Evolutionary conservation across 495 filamentous ascomycete genomes (phyloP), one percentile per base, ranked within the genome.

Genomic region (Staphylotrichum longicolle): DNA sequence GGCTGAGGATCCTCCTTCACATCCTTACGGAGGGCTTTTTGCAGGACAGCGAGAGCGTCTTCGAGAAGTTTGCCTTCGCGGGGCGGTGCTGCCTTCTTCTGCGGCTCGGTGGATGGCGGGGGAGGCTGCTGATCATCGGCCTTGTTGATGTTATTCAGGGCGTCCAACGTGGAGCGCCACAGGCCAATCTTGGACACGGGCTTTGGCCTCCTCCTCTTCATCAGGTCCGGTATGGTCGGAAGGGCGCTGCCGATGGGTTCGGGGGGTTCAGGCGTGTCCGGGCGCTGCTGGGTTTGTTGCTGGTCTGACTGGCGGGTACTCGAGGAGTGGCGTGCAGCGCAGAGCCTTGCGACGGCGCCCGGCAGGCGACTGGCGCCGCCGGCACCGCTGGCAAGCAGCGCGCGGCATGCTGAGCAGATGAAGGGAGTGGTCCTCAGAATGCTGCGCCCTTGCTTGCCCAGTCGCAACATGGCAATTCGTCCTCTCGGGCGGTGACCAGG

Each of bases 351-450:
- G 47, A 54, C 54, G 14, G 60, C 46, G 10, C 44, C 45, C 27
- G 58, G 58, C 37, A 27, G 48, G 41, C 47, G 53, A 14, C 14
- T 27, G 34, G 55, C 34, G 51, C 11, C n/a, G 60, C 12, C 30
- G 20, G 20, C 37, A 10, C 35, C 47, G 47, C 57, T 54, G 52
- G 47, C 47, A 10, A 63, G 53, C 5, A 64, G 57, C 39, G 42
- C 20, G 37, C 64, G 68, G 44, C 68, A 70, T 63, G 57, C 54
- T 64, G 61, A 58, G 66, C 68, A 68, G 37, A 70, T 55, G 50
- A 66, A 66, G 8, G 33, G 37, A 32, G 60, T 53, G 10, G 37
- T 39, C 48, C 27, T 46, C 27, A 63, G 30, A 44, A 55, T 15
- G 39, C 53, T 61, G 32, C 60, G 58, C 8, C 27, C 42, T 33